Base-by-base conservation (phyloP, 257 asterid species). In the Solanum etuberosum region DNA sequence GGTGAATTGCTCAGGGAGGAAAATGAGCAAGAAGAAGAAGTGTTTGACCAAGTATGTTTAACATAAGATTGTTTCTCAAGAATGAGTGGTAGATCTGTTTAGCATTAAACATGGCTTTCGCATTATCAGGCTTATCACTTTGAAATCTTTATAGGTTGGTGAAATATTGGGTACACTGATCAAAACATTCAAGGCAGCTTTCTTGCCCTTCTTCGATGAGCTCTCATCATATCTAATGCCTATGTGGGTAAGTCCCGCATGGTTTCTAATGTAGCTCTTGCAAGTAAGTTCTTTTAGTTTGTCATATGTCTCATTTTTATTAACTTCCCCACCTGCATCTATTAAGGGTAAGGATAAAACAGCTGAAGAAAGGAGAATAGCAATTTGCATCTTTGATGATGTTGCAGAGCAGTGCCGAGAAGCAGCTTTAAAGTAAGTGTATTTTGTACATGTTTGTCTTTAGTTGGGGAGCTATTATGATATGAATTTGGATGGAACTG, bases 1-100 rank as follows among this genome's bases (percentile, higher is more conserved):
- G 96, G 96, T 85, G 99, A 96, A 93, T 83, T 96, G 87, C 98
- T 97, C 68, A 94, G 89, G 89, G 99, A 95, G 94, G 99, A 97
- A 93, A 94, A 96, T 76, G 99, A 97, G 92, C 99, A 94, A 91
- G 99, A 97, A 90, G 99, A 97, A 92, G 98, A 94, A 91, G 98
- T 97, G 72, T 97, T 97, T 92, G 99, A 96, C 87, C 99, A 97
- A 93, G 99, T 96, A 86, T 82, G 96, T 91, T 82, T 70, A 84
- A 40, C 84, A 15, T 54, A 23, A 46, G 59, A 76, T 40, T 76
- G 59, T 38, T 12, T 48, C 59, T 76, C 57, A 76, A 76, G 34
- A n/a, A 76, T n/a, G 59, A 38, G 12, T 4, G 83, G 13, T 76
- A 12, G 59, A n/a, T 76, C 32, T 11, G 34, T 76, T 40, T 76